phyloP scores from a whole-genome alignment of 345 rosid species.

The Salix caprea region DNA sequence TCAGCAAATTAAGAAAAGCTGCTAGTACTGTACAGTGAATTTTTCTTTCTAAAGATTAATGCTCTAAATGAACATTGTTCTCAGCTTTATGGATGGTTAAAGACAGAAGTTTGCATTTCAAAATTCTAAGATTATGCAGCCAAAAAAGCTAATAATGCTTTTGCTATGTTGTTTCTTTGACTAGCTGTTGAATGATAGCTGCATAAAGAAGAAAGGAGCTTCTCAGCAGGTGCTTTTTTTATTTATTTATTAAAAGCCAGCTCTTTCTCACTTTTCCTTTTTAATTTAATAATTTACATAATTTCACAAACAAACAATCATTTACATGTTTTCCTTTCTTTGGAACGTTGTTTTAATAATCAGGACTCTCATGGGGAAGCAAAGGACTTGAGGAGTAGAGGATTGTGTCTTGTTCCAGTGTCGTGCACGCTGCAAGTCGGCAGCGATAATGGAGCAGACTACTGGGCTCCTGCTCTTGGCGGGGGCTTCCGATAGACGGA shows the following conservation, averaged over 20 bases:
- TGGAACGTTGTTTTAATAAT: background rate
- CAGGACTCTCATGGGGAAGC: conserved; percentile 10
- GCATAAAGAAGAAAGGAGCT: conserved; percentile 59
- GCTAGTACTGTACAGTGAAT: conserved; percentile 8
- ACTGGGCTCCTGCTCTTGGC: conserved; percentile 27
- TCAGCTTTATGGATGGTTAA: conserved; percentile 42
- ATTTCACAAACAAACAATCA: background rate
- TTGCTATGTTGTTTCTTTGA: conserved; percentile 16
- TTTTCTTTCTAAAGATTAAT: conserved; percentile 14
- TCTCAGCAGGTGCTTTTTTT: conserved; percentile 31
- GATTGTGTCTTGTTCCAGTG: conserved; percentile 26
- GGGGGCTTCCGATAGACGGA: conserved; percentile 13
- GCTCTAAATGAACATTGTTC: conserved; percentile 31
- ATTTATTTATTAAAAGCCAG: background rate
- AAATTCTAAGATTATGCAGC: background rate
- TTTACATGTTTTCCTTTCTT: background rate
- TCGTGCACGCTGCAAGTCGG: conserved; percentile 27
- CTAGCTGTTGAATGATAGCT: conserved; percentile 60
- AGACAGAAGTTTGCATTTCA: conserved; percentile 2
- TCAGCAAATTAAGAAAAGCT: background rate
- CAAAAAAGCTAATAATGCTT: conserved; percentile 3
- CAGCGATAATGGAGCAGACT: conserved; percentile 28
- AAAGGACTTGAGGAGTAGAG: conserved; percentile 26
- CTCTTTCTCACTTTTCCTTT: background rate
- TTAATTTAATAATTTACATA: background rate